Evolutionary conservation across 805 yeast species (phyloP).

Genomic region (Metschnikowia cubensis): DNA sequence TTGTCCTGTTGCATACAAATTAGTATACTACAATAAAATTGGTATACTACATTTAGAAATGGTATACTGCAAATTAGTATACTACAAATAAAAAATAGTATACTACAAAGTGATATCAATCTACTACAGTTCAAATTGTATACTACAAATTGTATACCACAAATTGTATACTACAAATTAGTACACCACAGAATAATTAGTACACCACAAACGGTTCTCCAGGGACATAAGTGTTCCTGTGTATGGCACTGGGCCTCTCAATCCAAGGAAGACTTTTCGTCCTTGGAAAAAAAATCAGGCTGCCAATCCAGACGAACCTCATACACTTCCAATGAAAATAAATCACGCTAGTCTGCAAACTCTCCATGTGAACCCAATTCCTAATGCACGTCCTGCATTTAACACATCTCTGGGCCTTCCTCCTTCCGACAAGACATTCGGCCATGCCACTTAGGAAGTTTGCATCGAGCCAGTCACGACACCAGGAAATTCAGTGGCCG

Average conservation of each 20-base stretch:
- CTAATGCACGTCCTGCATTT: not conserved
- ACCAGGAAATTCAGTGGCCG: too few relatives aligned
- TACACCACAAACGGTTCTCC: too few relatives aligned
- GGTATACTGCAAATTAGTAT: too few relatives aligned
- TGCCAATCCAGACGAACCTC: not conserved
- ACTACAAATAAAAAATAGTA: too few relatives aligned
- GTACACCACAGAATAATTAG: too few relatives aligned
- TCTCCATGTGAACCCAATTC: not conserved
- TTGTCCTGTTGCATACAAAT: too few relatives aligned
- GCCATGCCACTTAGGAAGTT: not conserved
- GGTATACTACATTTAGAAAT: too few relatives aligned
- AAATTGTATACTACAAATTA: too few relatives aligned
- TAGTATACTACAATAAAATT: too few relatives aligned
- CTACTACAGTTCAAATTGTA: too few relatives aligned
- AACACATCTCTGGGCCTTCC: not conserved
- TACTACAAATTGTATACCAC: too few relatives aligned
- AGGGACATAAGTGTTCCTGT: constrained; percentile 7
- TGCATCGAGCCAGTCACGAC: not conserved
- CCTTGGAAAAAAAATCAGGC: not conserved
- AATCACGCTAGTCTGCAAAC: not conserved
- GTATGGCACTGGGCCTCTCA: not conserved
- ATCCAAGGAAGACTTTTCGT: not conserved
- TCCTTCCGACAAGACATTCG: not conserved
- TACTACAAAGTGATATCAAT: too few relatives aligned
- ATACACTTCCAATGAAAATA: not conserved